Evolutionary conservation across 1,284 basidiomycete species (phyloP).

Genomic region (Ustilago tritici): DNA sequence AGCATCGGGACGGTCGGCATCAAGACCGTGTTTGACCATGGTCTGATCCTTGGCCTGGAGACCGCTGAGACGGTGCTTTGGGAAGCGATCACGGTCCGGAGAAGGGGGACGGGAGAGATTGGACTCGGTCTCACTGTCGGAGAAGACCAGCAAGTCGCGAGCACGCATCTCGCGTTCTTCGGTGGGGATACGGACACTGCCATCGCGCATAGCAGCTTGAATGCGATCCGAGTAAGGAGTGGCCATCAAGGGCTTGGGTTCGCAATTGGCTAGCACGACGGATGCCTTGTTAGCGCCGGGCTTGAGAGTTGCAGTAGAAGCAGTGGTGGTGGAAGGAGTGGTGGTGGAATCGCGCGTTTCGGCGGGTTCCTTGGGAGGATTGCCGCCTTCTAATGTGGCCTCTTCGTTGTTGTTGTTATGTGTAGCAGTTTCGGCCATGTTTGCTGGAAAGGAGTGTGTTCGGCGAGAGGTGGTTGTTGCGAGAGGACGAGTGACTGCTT

Average conservation of each 20-base stretch:
- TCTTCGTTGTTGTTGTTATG: conserved; percentile 45
- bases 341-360: conserved; percentile 17
- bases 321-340: conserved; percentile 4
- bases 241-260: conserved; percentile 51
- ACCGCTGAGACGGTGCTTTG: conserved; percentile 61
- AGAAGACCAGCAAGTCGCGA: conserved; percentile 52
- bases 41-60: conserved; percentile 59
- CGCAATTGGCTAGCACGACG: conserved; percentile 40
- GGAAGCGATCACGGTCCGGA: conserved; percentile 56
- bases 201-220: conserved; percentile 47
- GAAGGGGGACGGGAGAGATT: conserved; percentile 63
- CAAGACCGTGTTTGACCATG: conserved; percentile 58
- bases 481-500: background rate
- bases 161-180: conserved; percentile 60
- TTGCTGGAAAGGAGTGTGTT: background rate
- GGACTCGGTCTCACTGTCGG: conserved; percentile 63
- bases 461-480: background rate
- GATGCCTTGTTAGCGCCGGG: conserved; percentile 15
- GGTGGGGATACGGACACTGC: conserved; percentile 41
- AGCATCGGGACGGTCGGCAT: conserved; percentile 26
- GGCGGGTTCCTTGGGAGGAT: conserved; percentile 45
- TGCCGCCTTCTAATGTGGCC: conserved; percentile 39
- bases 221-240: conserved; percentile 52
- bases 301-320: background rate
- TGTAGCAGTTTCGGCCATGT: conserved; percentile 28